phyloP scores from a whole-genome alignment of 2,329 filamentous ascomycete genomes.

The Sphaerulina populicola region DNA sequence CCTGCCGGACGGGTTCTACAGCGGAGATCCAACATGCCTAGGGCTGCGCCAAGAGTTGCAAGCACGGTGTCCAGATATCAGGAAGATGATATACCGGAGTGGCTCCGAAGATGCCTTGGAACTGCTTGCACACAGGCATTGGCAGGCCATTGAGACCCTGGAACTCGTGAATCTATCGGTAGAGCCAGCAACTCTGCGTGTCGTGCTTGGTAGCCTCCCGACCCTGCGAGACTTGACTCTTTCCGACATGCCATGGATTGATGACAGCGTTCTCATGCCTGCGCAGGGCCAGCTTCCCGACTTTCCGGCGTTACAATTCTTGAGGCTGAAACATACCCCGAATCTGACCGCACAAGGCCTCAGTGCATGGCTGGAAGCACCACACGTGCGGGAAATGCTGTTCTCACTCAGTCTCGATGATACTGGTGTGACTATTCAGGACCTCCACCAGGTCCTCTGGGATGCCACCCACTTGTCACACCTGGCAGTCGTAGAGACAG shows the following conservation, averaged over 20 bases:
- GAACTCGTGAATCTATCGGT: conserved; percentile 61
- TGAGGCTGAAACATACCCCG: conserved; percentile 64
- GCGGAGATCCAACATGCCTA: conserved; percentile 65
- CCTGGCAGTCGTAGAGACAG: conserved; percentile 50
- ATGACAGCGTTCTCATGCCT: conserved; percentile 66
- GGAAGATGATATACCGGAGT: conserved; percentile 77
- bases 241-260: conserved; percentile 58
- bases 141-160: conserved; percentile 63
- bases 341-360: conserved; percentile 65
- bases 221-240: conserved; percentile 67
- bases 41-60: conserved; percentile 77
- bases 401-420: conserved; percentile 61
- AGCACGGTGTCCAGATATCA: conserved; percentile 69
- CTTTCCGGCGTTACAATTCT: conserved; percentile 65
- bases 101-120: conserved; percentile 74
- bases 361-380: conserved; percentile 55
- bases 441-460: conserved; percentile 54
- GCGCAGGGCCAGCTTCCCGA: conserved; percentile 55
- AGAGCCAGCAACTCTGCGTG: conserved; percentile 62
- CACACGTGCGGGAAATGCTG: conserved; percentile 53
- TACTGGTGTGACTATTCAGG: conserved; percentile 59
- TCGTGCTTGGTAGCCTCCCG: conserved; percentile 59
- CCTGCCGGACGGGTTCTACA: conserved; percentile 78
- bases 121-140: conserved; percentile 57
- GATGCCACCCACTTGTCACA: conserved; percentile 51